Evolutionary conservation across 257 asterid genomes (phyloP).

Genomic region (Anisodus tanguticus): DNA sequence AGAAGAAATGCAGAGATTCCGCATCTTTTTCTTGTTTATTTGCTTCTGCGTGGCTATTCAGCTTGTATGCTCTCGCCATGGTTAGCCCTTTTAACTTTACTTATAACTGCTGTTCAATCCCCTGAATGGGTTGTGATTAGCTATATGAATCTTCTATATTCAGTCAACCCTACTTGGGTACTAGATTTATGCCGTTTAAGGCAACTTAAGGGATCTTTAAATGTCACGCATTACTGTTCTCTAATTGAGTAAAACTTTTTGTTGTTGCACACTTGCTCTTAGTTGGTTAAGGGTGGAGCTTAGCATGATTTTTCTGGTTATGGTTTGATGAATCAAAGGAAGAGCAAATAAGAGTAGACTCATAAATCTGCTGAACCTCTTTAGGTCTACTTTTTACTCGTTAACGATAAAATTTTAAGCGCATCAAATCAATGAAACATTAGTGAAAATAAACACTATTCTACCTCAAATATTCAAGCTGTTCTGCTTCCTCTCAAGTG

Average conservation of each 20-base stretch:
- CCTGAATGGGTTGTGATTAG: too few species aligned
- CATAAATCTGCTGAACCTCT: constrained; percentile 13
- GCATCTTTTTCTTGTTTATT: constrained; percentile 42
- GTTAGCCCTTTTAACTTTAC: neutral
- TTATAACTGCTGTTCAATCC: neutral
- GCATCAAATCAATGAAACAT: neutral
- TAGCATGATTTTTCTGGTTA: neutral
- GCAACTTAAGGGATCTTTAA: neutral
- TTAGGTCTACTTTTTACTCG: neutral
- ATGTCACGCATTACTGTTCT: neutral
- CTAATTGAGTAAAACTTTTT: neutral
- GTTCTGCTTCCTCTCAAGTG: neutral
- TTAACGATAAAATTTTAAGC: neutral
- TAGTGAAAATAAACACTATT: constrained; percentile 14
- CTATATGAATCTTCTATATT: too few species aligned
- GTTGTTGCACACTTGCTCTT: neutral
- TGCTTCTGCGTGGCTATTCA: constrained; percentile 45
- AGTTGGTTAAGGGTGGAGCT: neutral
- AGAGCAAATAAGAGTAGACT: neutral
- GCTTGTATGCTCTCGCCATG: constrained; percentile 32
- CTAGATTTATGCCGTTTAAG: neutral
- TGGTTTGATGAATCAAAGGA: neutral
- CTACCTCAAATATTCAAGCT: neutral
- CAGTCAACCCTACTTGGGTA: neutral
- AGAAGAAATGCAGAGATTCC: constrained; percentile 35